Conservation (phyloP, 441 rosid genomes). For the Breynia disticha region DNA sequence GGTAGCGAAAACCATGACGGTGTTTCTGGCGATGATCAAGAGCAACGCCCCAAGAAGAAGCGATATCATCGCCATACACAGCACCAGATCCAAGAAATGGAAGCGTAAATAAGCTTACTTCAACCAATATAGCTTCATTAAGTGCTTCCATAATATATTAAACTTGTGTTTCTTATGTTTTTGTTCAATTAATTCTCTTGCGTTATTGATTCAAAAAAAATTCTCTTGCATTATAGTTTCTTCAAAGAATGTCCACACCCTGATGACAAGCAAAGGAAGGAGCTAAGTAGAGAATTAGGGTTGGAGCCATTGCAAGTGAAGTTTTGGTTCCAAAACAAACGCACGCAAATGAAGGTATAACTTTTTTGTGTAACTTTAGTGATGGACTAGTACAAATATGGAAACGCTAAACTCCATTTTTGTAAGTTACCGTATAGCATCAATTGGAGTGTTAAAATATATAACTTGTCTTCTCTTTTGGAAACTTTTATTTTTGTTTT, state of each 20-base stretch:
- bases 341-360: constrained; percentile 84
- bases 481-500: too few relatives aligned
- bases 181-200: too few relatives aligned
- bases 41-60: constrained; percentile 53
- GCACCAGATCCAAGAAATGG: constrained; percentile 85
- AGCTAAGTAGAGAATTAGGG: constrained; percentile 69
- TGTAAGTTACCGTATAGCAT: not conserved
- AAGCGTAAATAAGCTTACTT: constrained; percentile 30
- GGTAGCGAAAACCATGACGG: constrained; percentile 90
- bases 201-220: too few relatives aligned
- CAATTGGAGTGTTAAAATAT: too few relatives aligned
- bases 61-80: constrained; percentile 68
- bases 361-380: not conserved
- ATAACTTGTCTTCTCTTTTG: too few relatives aligned
- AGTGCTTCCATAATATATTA: not conserved
- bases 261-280: constrained; percentile 88
- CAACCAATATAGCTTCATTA: not conserved
- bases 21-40: constrained; percentile 59
- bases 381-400: constrained; percentile 3
- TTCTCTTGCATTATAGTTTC: constrained; percentile 21
- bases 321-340: constrained; percentile 96
- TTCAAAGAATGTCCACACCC: constrained; percentile 89
- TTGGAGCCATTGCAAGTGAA: constrained; percentile 78
- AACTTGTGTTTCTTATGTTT: not conserved
- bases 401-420: not conserved